A percentile compares a stretch with the other conserved stretches of the same genome.
Conservation (phyloP, 1,284 basidiomycete species). For the Mycena sp. region DNA sequence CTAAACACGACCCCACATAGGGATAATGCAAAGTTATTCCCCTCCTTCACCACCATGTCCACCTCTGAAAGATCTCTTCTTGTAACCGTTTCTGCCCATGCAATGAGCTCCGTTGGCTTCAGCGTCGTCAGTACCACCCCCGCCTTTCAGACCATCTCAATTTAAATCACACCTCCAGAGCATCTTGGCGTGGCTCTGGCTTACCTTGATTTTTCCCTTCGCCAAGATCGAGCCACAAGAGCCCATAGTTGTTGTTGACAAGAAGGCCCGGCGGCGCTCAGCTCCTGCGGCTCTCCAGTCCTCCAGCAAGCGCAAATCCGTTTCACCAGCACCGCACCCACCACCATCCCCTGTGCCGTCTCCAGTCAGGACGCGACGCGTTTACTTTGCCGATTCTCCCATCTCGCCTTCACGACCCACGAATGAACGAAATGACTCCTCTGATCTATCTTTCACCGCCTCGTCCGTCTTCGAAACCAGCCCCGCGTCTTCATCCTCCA, state of each 20-base stretch:
- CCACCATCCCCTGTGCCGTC: neutral
- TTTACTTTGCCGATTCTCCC: constrained; percentile 27
- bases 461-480: constrained; percentile 21
- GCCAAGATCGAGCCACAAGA: constrained; percentile 9
- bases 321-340: neutral
- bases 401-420: constrained; percentile 22
- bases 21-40: constrained; percentile 22
- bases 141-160: neutral
- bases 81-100: constrained; percentile 25
- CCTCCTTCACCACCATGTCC: constrained; percentile 12
- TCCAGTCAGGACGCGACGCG: constrained; percentile 19
- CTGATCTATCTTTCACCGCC: constrained; percentile 6
- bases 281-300: constrained; percentile 25
- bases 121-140: constrained; percentile 27
- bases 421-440: constrained; percentile 21
- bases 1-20: no score
- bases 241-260: constrained; percentile 25
- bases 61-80: constrained; percentile 18
- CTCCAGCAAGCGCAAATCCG: constrained; percentile 15
- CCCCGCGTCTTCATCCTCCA: constrained; percentile 28
- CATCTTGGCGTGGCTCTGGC: constrained; percentile 29
- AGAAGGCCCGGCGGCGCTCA: constrained; percentile 27
- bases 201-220: constrained; percentile 18
- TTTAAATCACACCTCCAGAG: constrained; percentile 13
- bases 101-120: constrained; percentile 23